Base-by-base conservation (phyloP, 306 rosid genomes). In the Casuarina glauca region DNA sequence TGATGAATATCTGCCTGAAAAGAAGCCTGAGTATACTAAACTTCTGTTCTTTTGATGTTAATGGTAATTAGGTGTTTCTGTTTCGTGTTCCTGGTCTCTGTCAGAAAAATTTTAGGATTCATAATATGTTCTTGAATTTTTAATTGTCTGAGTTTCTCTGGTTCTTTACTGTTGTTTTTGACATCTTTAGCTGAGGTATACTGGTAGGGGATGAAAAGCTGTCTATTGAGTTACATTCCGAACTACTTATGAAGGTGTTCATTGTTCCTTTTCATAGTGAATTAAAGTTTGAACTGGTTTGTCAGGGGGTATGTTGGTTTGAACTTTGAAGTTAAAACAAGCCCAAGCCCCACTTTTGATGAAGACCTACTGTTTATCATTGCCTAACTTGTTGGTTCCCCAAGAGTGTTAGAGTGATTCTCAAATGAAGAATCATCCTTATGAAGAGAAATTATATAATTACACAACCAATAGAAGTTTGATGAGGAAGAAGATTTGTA, bases 221-320 rank as follows among this genome's bases (percentile, higher is more conserved):
- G 69, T 55, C 44, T 13, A 20, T 67, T 55, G 79, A 44, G 16
- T 74, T 81, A 42, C 38, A 51, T 46, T 69, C 54, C 78, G 50
- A 61, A 64, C 75, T 64, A 54, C 55, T 79, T 52, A 13, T 81
- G 63, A 68, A 74, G 86, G 54, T 67, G 61, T 74, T 45, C 68
- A 10, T 83, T 68, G 79, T 55, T 85, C 64, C 76, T 81, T 54
- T 84, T 77, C 85, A 82, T 84, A 68, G 87, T 89, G 90, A 85
- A 78, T 88, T 86, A 82, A 74, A 84, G 82, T 83, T 80, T 93
- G 90, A 86, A 93, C 89, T 93, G 97, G 97, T 87, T 94, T 96
- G 94, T 96, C 97, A 93, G 99, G 99, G 97, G 97, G 91, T 87
- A 83, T 93, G 88, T 95, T 95, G 97, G 97, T 89, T 95, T 87